Evolutionary conservation across 2,329 filamentous ascomycete genomes (phyloP).

Genomic region (Rugonectria rugulosa): DNA sequence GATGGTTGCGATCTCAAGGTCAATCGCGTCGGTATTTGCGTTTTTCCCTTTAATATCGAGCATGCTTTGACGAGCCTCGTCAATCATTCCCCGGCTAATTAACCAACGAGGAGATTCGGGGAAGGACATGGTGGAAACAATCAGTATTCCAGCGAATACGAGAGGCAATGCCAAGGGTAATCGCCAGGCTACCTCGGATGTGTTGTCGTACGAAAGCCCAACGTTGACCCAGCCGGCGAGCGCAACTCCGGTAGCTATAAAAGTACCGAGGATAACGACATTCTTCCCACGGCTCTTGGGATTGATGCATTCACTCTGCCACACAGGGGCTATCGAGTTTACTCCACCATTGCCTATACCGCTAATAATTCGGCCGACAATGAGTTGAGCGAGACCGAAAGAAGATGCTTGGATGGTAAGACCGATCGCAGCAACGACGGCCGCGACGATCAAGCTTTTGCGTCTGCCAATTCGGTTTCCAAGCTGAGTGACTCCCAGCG

Average conservation of each 20-base stretch:
- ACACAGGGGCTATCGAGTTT: conserved; percentile 1
- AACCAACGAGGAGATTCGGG: conserved; percentile 2
- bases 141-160: neutral
- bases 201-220: neutral
- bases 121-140: neutral
- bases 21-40: too few relatives aligned
- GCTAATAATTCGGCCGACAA: neutral
- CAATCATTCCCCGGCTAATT: neutral
- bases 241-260: neutral
- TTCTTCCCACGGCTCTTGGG: conserved; percentile 1
- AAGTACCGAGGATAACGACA: neutral
- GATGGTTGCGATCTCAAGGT: too few relatives aligned
- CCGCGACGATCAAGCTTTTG: too few relatives aligned
- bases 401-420: neutral
- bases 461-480: too few relatives aligned
- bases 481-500: too few relatives aligned
- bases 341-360: neutral
- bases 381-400: neutral
- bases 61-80: neutral
- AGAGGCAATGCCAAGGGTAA: neutral
- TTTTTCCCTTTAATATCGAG: too few relatives aligned
- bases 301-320: conserved; percentile 2
- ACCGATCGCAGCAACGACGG: neutral
- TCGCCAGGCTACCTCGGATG: neutral
- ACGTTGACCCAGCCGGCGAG: neutral